These are phyloP conservation scores for Daldinia loculata DNA, from an alignment of 495 filamentous ascomycete species.

Conservation along the genomic window DNA sequence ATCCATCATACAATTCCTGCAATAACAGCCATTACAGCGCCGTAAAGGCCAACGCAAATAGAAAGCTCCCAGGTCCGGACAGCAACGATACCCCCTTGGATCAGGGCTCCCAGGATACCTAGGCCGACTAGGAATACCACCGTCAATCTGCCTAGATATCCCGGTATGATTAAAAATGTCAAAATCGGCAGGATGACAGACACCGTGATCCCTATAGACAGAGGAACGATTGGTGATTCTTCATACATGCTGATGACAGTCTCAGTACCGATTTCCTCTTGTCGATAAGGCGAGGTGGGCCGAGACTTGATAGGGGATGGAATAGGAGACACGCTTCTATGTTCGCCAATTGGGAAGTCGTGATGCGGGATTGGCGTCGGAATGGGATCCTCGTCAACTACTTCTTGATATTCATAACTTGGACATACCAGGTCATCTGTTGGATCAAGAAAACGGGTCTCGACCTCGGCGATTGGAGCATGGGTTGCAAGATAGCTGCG, in stretches of 20 bases:
- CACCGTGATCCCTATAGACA: conserved; percentile 63
- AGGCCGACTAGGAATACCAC: conserved; percentile 54
- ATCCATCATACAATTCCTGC: conserved; percentile 47
- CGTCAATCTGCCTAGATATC: conserved; percentile 63
- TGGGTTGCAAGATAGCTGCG: conserved; percentile 69
- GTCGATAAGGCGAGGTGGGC: conserved; percentile 32
- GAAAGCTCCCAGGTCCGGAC: conserved; percentile 44
- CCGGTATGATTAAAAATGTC: conserved; percentile 63
- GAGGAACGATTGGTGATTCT: conserved; percentile 36
- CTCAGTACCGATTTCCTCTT: conserved; percentile 27
- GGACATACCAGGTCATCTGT: conserved; percentile 72
- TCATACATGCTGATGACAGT: conserved; percentile 28
- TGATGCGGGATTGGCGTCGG: conserved; percentile 35
- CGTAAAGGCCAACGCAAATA: conserved; percentile 52
- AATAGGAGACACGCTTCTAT: conserved; percentile 31
- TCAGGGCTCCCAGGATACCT: conserved; percentile 41
- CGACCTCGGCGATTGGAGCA: conserved; percentile 68
- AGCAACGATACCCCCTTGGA: conserved; percentile 45
- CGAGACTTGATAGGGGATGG: conserved; percentile 36
- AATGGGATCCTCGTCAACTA: conserved; percentile 35
- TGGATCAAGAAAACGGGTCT: conserved; percentile 73
- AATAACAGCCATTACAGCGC: conserved; percentile 54
- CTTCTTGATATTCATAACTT: conserved; percentile 35
- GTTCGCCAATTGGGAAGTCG: conserved; percentile 22
- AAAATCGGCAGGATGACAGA: conserved; percentile 67